phyloP scores from a whole-genome alignment of 148 eudicot species.

The Fagopyrum tataricum region DNA sequence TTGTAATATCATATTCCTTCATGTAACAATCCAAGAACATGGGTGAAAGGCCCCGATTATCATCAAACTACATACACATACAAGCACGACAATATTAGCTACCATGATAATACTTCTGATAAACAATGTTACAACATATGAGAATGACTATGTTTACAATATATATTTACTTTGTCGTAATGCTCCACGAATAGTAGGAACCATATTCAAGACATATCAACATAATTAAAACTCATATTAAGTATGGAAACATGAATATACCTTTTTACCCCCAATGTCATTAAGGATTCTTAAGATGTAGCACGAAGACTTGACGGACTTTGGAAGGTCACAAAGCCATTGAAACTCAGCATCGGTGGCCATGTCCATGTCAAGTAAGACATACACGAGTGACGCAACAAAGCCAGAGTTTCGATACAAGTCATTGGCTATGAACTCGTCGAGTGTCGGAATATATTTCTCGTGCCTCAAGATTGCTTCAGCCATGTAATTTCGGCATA shows the following conservation, averaged over 20 bases:
- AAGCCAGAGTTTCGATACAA: conserved; percentile 8
- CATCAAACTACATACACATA: background rate
- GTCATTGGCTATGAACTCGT: conserved; percentile 12
- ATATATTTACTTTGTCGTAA: too few species aligned
- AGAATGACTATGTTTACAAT: too few species aligned
- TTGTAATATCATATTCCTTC: too few species aligned
- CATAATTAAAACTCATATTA: too few species aligned
- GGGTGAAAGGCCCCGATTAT: background rate
- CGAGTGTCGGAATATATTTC: conserved; percentile 15
- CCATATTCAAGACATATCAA: too few species aligned
- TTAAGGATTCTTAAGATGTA: conserved; percentile 15
- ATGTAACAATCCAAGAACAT: background rate
- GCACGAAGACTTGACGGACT: conserved; percentile 1
- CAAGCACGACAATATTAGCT: too few species aligned
- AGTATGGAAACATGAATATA: background rate
- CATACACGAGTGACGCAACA: background rate
- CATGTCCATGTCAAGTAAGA: conserved; percentile 19
- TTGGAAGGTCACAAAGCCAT: conserved; percentile 15
- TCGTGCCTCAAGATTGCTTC: conserved; percentile 23
- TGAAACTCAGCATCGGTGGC: conserved; percentile 16
- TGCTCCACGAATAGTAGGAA: too few species aligned
- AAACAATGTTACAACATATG: too few species aligned
- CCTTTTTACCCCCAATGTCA: conserved; percentile 22
- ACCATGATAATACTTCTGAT: too few species aligned
- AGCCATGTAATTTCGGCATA: conserved; percentile 13